Evolutionary conservation across 2,329 filamentous ascomycete genomes (phyloP).

Genomic region (Pseudopithomyces maydicus): DNA sequence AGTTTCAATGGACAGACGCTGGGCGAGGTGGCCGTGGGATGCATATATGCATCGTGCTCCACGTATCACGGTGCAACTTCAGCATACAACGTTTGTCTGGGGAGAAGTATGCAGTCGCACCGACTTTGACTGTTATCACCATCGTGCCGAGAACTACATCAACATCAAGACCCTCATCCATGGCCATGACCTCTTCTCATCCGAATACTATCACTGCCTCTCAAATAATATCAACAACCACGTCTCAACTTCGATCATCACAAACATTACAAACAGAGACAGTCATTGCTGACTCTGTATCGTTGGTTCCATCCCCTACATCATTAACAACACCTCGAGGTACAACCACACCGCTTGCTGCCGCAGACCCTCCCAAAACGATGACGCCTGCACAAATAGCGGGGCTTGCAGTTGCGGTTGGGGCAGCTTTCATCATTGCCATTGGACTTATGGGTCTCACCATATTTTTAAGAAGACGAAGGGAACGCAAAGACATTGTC

Average conservation of each 20-base stretch:
- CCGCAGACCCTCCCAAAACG: constrained; percentile 20
- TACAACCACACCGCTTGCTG: constrained; percentile 15
- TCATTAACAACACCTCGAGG: constrained; percentile 21
- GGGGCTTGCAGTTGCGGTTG: constrained; percentile 44
- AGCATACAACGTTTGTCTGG: constrained; percentile 44
- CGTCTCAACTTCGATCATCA: constrained; percentile 13
- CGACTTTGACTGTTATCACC: constrained; percentile 43
- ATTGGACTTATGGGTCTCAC: constrained; percentile 45
- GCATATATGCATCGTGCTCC: constrained; percentile 42
- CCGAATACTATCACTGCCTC: constrained; percentile 13
- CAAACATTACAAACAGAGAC: constrained; percentile 23
- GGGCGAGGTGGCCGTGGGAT: constrained; percentile 45
- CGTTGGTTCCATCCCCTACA: constrained; percentile 28
- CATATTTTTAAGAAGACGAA: constrained; percentile 40
- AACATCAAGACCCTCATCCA: constrained; percentile 18
- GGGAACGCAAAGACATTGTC: constrained; percentile 30
- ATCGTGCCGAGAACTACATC: constrained; percentile 30
- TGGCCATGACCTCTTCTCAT: constrained; percentile 13
- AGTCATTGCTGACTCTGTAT: constrained; percentile 32
- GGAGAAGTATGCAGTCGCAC: constrained; percentile 39
- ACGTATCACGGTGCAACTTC: constrained; percentile 29
- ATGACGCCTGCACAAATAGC: constrained; percentile 47
- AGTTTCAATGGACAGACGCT: constrained; percentile 42
- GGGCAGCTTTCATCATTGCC: constrained; percentile 43
- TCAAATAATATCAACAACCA: constrained; percentile 8